These are phyloP conservation scores for Ceriops decandra DNA, from an alignment of 345 rosid genomes.

Conservation along the genomic window DNA sequence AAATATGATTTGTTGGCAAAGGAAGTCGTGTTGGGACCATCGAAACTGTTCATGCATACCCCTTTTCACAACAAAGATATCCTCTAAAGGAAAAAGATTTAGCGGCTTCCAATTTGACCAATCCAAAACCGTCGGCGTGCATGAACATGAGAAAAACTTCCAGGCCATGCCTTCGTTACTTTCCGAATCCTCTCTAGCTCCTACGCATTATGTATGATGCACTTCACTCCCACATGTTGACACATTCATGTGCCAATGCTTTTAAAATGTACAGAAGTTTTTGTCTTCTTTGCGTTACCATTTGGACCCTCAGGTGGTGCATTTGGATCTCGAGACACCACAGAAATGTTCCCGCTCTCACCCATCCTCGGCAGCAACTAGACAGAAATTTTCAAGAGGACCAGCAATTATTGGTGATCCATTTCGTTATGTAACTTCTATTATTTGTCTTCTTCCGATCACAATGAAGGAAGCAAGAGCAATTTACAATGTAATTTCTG, in stretches of 20 bases:
- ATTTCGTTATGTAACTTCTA: too few species aligned
- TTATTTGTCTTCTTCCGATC: too few species aligned
- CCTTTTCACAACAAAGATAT: constrained; percentile 5
- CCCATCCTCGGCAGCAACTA: too few species aligned
- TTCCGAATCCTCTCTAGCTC: constrained; percentile 11
- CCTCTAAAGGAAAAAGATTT: neutral
- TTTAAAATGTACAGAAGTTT: neutral
- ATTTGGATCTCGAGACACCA: neutral
- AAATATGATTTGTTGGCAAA: constrained; percentile 9
- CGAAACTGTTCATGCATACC: neutral
- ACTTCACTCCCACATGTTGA: constrained; percentile 10
- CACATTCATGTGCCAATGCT: neutral
- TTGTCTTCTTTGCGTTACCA: neutral
- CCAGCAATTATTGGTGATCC: too few species aligned
- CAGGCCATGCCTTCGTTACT: neutral
- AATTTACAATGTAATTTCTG: too few species aligned
- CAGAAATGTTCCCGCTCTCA: too few species aligned
- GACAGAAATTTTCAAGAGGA: too few species aligned
- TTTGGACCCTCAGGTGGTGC: constrained; percentile 13
- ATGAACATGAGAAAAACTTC: neutral
- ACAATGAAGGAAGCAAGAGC: too few species aligned
- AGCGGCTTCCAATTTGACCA: constrained; percentile 31
- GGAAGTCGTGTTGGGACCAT: constrained; percentile 8
- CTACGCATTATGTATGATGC: neutral
- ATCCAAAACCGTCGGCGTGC: neutral